A percentile compares a stretch with the other conserved stretches of the same genome.
These are phyloP conservation scores for Phaeosphaeria sp. DNA, from an alignment of 2,329 filamentous ascomycete genomes.

Conservation along the genomic window DNA sequence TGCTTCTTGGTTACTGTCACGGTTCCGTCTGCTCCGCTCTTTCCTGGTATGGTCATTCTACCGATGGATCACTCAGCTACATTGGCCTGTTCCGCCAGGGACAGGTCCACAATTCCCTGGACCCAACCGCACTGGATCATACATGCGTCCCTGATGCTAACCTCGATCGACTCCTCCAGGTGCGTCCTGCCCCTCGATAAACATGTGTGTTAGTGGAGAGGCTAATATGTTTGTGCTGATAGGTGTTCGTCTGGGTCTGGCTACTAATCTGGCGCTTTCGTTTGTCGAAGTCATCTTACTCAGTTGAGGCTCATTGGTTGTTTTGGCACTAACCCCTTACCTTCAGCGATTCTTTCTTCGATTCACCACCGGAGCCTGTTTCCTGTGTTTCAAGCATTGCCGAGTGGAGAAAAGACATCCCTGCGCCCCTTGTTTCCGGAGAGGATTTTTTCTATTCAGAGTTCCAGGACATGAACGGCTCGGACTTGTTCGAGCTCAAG, in stretches of 20 bases:
- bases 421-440: constrained; percentile 39
- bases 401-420: constrained; percentile 51
- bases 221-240: constrained; percentile 17
- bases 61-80: not conserved
- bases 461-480: constrained; percentile 43
- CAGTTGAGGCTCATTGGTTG: constrained; percentile 24
- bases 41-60: not conserved
- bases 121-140: not conserved
- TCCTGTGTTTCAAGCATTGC: constrained; percentile 49
- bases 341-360: constrained; percentile 50
- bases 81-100: not conserved
- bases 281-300: constrained; percentile 27
- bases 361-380: constrained; percentile 42
- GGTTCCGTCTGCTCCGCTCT: constrained; percentile 8
- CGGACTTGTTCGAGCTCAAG: constrained; percentile 45
- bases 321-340: constrained; percentile 45
- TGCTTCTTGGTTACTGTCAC: constrained; percentile 11
- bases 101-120: not conserved
- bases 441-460: constrained; percentile 46
- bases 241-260: constrained; percentile 16
- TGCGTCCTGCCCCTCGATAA: constrained; percentile 16
- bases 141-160: not conserved
- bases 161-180: constrained; percentile 14
- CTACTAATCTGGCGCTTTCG: constrained; percentile 49
- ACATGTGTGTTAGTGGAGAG: not conserved